These are phyloP conservation scores for Pleurotus citrinopileatus DNA, from an alignment of 768 basidiomycete species.

Conservation along the genomic window DNA sequence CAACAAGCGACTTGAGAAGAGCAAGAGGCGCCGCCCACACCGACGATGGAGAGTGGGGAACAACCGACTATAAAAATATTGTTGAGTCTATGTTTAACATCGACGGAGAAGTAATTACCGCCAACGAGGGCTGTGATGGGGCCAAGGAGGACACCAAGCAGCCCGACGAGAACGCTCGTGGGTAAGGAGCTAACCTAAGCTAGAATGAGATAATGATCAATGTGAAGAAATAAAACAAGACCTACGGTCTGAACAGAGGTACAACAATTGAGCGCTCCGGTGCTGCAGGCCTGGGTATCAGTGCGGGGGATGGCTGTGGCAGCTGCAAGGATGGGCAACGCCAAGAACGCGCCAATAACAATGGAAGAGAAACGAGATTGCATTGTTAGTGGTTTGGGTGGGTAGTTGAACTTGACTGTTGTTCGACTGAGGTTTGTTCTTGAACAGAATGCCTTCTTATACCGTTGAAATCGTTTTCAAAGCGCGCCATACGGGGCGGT, in stretches of 20 bases:
- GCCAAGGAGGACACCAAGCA: conserved; percentile 14
- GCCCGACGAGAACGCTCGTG: conserved; percentile 1
- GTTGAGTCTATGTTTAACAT: too few species aligned
- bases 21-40: conserved; percentile 16
- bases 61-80: conserved; percentile 4
- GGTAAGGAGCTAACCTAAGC: not conserved
- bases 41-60: conserved; percentile 18
- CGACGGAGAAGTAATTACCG: too few species aligned
- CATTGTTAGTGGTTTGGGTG: conserved; percentile 5
- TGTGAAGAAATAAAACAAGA: not conserved
- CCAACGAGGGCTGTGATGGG: too few species aligned
- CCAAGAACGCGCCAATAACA: not conserved
- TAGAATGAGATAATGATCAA: too few species aligned
- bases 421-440: conserved; percentile 8
- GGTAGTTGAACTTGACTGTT: too few species aligned
- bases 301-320: conserved; percentile 11
- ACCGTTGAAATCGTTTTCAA: too few species aligned
- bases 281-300: conserved; percentile 2
- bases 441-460: too few species aligned
- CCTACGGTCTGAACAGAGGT: conserved; percentile 9
- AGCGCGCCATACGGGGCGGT: too few species aligned
- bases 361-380: not conserved
- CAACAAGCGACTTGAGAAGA: conserved; percentile 19
- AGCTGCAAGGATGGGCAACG: too few species aligned
- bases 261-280: conserved; percentile 20